Base-by-base conservation (phyloP, 768 basidiomycete genomes). In the Hericium rajendrae region DNA sequence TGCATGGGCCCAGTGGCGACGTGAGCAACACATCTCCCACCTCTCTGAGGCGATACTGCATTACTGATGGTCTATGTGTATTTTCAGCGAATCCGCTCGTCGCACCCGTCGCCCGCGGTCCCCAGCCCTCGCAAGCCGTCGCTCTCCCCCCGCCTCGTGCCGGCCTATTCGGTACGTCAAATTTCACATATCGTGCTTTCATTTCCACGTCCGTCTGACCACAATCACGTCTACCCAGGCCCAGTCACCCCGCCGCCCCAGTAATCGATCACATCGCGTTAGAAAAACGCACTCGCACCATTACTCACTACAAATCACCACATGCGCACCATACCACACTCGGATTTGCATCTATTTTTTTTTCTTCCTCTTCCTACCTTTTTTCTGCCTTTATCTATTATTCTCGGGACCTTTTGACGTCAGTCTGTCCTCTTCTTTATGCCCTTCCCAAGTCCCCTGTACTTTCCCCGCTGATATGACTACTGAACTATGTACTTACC, bases 1-100 rank as follows among this genome's bases (percentile, higher is more conserved):
- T n/a, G 80, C 89, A 1, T 91, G 89, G 89, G 82, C 88, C 0
- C 87, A 90, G 63, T 91, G 88, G 89, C 77, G 83, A 74, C 89
- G 88, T 91, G 67, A 54, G 81, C 76, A 11, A 24, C 15, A 51
- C 51, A n/a, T 1, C 6, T 6, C 16, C 3, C 18, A 13, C 37
- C 11, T 46, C 4, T 40, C 3, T 26, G n/a, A 2, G 24, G 37
- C 6, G 37, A 9, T 20, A 20, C 38, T 12, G 6, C 54, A 8
- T 39, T 18, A 38, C 4, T 40, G 40, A 32, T 28, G 26, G 37
- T 16, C 12, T 4, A 38, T 11, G 0, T 2, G 15, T n/a, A 15
- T 26, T 13, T 10, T 38, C 64, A 88, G 87, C 88, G 3, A 87
- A 88, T 64, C 84, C 86, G 3, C 66, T 82, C 6, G 65, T 86